Base-by-base conservation (phyloP, 352 stramenopile species). In the Globisporangium rhizosaccharum region DNA sequence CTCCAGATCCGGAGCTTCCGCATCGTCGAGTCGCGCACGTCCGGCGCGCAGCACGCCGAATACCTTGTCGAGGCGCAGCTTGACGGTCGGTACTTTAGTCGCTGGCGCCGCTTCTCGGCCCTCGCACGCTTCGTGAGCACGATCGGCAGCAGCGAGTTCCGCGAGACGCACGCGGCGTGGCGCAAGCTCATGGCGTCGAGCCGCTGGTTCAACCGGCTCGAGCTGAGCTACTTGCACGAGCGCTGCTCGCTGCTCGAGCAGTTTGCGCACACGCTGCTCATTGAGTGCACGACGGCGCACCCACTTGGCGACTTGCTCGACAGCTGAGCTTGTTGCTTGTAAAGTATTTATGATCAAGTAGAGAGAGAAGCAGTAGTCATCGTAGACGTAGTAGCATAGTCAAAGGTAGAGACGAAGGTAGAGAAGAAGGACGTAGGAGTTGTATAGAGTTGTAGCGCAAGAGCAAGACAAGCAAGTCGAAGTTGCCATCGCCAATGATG, bases 1-100 rank as follows among this genome's bases (percentile, higher is more conserved):
- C 78, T 93, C 47, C 76, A 89, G 68, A 86, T 93, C 60, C 81
- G 78, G 45, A 91, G 76, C 66, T 93, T 93, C 67, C 81, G 84
- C 11, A 91, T 93, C 56, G 81, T 93, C 9, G 77, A 88, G 61
- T 64, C 65, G 17, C 68, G 70, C 44, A 56, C 25, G 15, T 81
- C 62, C 9, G 73, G 73, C 52, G 74, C 66, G 23, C 78, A 87
- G 62, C 79, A 91, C 58, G 84, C 81, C 63, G 84, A 93, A 75
- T 93, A 90, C 59, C 68, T 90, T 41, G 73, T 93, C 39, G 81
- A 93, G 67, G 68, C 88, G 57, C 75, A 87, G 60, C 70, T 93
- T 20, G 84, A 90, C 59, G 79, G 77, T 26, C 72, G 72, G 56
- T 91, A 87, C 68, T 75, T 88, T 47, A 90, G 73, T 45, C 72